phyloP scores from a whole-genome alignment of 140 eudicot genomes.

The Anethum foeniculum region DNA sequence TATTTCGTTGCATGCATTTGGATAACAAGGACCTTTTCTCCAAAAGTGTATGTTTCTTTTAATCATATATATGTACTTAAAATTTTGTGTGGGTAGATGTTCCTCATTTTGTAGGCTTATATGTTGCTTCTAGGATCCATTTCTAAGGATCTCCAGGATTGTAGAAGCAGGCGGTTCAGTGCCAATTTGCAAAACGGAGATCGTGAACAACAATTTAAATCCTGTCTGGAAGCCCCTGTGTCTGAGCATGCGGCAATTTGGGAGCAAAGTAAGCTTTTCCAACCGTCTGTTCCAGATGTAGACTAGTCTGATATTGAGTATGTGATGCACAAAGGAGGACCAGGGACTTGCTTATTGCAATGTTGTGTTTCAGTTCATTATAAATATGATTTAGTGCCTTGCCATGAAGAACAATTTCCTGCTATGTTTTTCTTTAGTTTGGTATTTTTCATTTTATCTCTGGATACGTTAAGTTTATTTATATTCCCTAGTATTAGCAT shows the following conservation, averaged over 20 bases:
- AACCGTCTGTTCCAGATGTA: background rate
- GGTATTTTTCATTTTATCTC: background rate
- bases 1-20: constrained; percentile 54
- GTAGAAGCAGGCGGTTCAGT: constrained; percentile 58
- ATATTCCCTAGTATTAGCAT: background rate
- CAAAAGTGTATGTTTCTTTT: constrained; percentile 58
- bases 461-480: no score
- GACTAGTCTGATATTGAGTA: background rate
- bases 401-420: background rate
- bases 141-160: constrained; percentile 75
- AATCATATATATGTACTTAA: background rate
- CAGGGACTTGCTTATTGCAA: background rate
- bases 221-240: constrained; percentile 82
- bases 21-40: constrained; percentile 83
- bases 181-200: constrained; percentile 92
- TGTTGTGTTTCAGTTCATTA: background rate
- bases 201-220: constrained; percentile 68
- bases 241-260: constrained; percentile 68
- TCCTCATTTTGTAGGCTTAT: background rate
- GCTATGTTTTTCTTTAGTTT: background rate
- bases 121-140: constrained; percentile 63
- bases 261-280: constrained; percentile 54
- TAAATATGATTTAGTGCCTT: background rate
- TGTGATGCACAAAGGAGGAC: background rate
- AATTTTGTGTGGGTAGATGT: constrained; percentile 9